Evolutionary conservation across 2,329 filamentous ascomycete species (phyloP), one percentile per base, ranked within the genome.

Genomic region (Annulohypoxylon truncatum): DNA sequence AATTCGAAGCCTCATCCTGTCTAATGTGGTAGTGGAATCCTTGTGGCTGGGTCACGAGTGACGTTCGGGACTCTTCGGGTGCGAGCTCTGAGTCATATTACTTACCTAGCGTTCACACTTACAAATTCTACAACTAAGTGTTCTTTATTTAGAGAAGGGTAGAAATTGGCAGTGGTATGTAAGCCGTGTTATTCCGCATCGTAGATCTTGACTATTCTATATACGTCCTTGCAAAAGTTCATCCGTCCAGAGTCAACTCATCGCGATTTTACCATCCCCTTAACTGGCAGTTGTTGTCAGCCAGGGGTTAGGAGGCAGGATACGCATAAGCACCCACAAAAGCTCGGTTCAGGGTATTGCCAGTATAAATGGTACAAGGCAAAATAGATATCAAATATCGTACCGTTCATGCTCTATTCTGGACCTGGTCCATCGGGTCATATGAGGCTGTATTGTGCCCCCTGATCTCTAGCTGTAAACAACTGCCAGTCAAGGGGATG

Each of bases 51-150:
- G 31, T 66, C 57, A 66, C 63, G 47, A 40, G 63, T 54, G 47
- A 24, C 22, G 35, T n/a, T 57, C 63, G 63, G 63, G 48, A 54
- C 29, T 53, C 40, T 24, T 22, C 58, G 63, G 63, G 48, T 55
- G 18, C 38, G 18, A 40, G 42, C 18, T 48, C 42, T 62, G 58
- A 66, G 42, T 66, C 59, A 66, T 47, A 28, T 12, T 40, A n/a
- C 26, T 12, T 40, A n/a, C 22, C 7, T 50, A 28, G 33, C 29
- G 13, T 52, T 35, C 7, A 38, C 18, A 52, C 59, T 62, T 62
- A 48, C 44, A 31, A 60, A 54, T 54, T 35, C n/a, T n/a, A 48
- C 6, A 18, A 15, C 6, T 12, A 20, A 40, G 18, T 2, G 13
- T 40, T 48, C 55, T 33, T 64, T 55, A 33, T 46, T 55, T 64